Evolutionary conservation across 345 rosid species (phyloP), one percentile per base, ranked within the genome.

Genomic region (Crucihimalaya himalaica): DNA sequence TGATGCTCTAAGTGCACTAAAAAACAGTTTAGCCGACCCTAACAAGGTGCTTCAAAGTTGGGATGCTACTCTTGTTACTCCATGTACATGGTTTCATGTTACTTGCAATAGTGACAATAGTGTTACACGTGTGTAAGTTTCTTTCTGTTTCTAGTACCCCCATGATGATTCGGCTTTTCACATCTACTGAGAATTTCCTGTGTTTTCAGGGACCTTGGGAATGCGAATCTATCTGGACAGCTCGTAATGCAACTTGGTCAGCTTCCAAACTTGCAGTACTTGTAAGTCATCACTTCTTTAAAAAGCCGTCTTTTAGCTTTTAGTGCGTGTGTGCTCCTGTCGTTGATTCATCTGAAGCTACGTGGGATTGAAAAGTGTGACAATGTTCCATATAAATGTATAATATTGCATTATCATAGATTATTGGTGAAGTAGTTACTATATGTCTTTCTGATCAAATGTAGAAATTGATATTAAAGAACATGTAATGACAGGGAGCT

Each of bases 81-180:
- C 97, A 4, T 93, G 97, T 84, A 88, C 91, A 46, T 93, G 98
- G 98, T 87, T 86, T 72, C 89, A 93, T 72, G 94, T 93, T 58
- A 93, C 98, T 37, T 93, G 98, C 86, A 89, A 82, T 75, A 81
- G 63, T 74, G 97, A 91, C 13, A 89, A 86, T 71, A 88, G 89
- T 54, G 97, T 91, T 18, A 89, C 88, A 46, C 89, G 95, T 70
- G 90, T 94, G 98, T 94, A 88, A 85, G 97, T 84, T 68, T 76
- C 76, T 63, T 37, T 51, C 67, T 42, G 14, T 73, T 35, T 62
- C 54, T 61, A 3, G 46, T 39, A 40, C 16, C 46, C n/a, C 54
- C 27, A 16, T 46, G 16, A 50, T 74, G 68, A 4, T 78, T 79
- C 10, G 3, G 29, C 5, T 45, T 40, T 46, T 16, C 8, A 53